Evolutionary conservation across 2,329 filamentous ascomycete genomes (phyloP).

Genomic region (Pyrenochaeta sp.): DNA sequence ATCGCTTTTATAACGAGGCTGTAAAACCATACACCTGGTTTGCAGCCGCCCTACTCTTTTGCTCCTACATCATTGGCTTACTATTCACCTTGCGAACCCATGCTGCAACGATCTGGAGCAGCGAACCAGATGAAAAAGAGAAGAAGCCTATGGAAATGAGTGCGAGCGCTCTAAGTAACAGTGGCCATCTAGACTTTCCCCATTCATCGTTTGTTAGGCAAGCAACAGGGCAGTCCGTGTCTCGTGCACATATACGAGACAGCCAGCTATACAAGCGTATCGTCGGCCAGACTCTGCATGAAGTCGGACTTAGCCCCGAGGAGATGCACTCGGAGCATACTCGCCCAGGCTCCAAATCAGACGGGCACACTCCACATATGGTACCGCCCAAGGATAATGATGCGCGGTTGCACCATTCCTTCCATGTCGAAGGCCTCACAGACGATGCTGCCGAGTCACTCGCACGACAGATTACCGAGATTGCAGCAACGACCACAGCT

Average conservation of each 20-base stretch:
- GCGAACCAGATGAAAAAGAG: conserved; percentile 64
- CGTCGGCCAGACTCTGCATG: conserved; percentile 85
- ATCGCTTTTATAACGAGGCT: conserved; percentile 88
- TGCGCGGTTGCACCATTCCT: conserved; percentile 54
- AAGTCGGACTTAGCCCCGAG: conserved; percentile 73
- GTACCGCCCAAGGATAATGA: conserved; percentile 48
- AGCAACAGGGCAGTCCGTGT: conserved; percentile 38
- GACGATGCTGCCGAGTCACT: conserved; percentile 83
- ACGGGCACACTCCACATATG: conserved; percentile 43
- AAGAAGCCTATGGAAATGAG: conserved; percentile 55
- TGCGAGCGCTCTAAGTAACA: conserved; percentile 44
- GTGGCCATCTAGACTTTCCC: conserved; percentile 40
- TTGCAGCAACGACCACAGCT: conserved; percentile 89
- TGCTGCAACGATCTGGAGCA: conserved; percentile 96
- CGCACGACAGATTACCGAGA: conserved; percentile 87
- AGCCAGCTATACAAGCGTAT: conserved; percentile 93
- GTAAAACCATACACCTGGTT: conserved; percentile 95
- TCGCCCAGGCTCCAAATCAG: conserved; percentile 30
- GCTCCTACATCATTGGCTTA: conserved; percentile 91
- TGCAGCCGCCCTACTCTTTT: conserved; percentile 82
- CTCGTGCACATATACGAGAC: conserved; percentile 74
- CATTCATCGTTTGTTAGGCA: conserved; percentile 41
- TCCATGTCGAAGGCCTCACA: conserved; percentile 71
- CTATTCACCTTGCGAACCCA: conserved; percentile 97
- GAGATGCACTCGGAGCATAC: conserved; percentile 57